Base-by-base conservation (phyloP, 345 rosid species). In the Hypericum androsaemum region DNA sequence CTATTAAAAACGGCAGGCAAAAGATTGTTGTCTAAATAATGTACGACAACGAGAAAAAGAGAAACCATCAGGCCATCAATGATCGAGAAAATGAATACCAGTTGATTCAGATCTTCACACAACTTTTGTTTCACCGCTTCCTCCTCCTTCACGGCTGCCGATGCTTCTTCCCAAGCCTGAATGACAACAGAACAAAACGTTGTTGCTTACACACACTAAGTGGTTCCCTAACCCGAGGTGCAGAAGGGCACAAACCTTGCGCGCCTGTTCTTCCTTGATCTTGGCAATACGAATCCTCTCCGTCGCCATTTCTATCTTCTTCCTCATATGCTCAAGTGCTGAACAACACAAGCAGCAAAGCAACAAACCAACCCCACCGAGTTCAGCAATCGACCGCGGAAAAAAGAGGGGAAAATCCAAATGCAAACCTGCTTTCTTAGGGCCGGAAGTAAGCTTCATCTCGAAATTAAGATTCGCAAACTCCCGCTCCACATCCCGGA, bases 401-500 rank as follows among this genome's bases (percentile, higher is more conserved):
- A 56, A 59, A 12, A 52, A 14, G 49, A 16, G 37, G 17, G 39
- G 37, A 58, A 65, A n/a, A 28, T 17, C n/a, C n/a, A n/a, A n/a
- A n/a, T n/a, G n/a, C 63, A 50, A 70, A 87, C 95, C 98, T 65
- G 89, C 89, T 61, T 78, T 88, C 70, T 92, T 92, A 37, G 98
- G 98, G 43, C 98, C 98, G 53, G 96, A 81, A 4, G 95, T 92
- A 65, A 92, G 95, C 71, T 92, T 92, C 95, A 92, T 76, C 61
- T 92, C 98, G 89, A 92, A 55, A 0, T 81, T 62, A 42, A 85
- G 84, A 74, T 71, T 78, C 57, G 74, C 77, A 3, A 88, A 72
- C 70, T 92, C 95, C 63, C 84, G 66, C 65, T 92, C 97, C 1
- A 92, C 85, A 80, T 81, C 88, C 50, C 83, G 84, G 54, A 92